Percentiles rank a stretch among this genome's conserved stretches.
phyloP scores from a whole-genome alignment of 345 rosid genomes.

The Eucalyptus viminalis region DNA sequence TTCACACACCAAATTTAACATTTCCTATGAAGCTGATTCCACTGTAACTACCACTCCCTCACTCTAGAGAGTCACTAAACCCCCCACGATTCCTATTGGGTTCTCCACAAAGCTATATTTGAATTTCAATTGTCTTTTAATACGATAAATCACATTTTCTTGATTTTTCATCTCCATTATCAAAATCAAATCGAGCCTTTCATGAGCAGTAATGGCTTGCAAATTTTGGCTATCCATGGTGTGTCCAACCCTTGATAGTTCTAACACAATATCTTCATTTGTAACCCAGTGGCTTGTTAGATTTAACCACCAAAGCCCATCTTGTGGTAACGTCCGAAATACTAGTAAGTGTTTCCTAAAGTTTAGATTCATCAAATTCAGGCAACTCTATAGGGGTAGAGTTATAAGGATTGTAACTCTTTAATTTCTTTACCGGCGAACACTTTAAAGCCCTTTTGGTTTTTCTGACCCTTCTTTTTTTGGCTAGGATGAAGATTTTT shows the following conservation, averaged over 20 bases:
- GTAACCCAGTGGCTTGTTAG: neutral
- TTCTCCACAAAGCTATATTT: neutral
- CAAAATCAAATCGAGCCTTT: fast-evolving
- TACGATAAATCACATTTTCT: too few species aligned
- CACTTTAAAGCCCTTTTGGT: too few species aligned
- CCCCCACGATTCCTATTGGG: neutral
- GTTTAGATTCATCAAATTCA: neutral
- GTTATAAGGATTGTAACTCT: neutral
- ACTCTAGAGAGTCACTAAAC: neutral
- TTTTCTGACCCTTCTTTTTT: too few species aligned
- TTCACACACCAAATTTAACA: neutral
- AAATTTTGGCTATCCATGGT: too few species aligned
- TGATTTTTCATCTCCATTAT: neutral
- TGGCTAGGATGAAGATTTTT: too few species aligned
- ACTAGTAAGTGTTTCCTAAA: neutral
- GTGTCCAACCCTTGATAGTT: neutral
- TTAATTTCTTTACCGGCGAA: too few species aligned
- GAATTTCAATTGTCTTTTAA: neutral
- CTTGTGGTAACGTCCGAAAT: too few species aligned
- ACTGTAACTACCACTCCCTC: neutral
- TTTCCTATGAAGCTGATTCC: neutral
- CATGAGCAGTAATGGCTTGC: neutral
- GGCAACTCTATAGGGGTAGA: too few species aligned
- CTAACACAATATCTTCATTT: too few species aligned
- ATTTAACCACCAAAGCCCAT: neutral